Percentiles rank a stretch among this genome's conserved stretches.
Evolutionary conservation across 1,284 basidiomycete species (phyloP).

Genomic region (Peniophora sp.): DNA sequence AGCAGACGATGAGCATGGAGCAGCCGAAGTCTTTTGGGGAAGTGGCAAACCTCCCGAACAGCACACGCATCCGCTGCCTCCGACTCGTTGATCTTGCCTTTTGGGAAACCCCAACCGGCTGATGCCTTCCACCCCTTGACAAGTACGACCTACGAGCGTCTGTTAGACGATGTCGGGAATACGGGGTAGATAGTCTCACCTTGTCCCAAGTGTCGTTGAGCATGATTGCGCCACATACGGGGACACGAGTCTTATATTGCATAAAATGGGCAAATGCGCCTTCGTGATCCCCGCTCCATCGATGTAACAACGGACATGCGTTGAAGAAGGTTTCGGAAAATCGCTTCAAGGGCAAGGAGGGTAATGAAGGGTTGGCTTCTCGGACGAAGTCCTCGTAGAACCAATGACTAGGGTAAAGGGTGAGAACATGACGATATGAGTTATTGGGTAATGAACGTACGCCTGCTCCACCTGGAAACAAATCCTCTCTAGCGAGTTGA

Average conservation of each 20-base stretch:
- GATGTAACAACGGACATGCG: constrained; percentile 72
- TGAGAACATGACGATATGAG: constrained; percentile 3
- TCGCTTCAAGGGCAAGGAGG: constrained; percentile 82
- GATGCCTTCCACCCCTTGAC: constrained; percentile 98
- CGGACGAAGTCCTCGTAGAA: constrained; percentile 99
- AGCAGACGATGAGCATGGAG: not conserved
- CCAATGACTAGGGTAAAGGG: constrained; percentile 71
- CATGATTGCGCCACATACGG: constrained; percentile 98
- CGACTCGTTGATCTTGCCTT: constrained; percentile 97
- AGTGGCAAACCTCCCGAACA: constrained; percentile 69
- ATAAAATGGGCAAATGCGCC: constrained; percentile 79
- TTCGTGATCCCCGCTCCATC: constrained; percentile 76
- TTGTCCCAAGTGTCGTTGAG: constrained; percentile 89
- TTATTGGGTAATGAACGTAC: constrained; percentile 40
- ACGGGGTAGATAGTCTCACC: constrained; percentile 35
- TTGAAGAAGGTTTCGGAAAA: constrained; percentile 93
- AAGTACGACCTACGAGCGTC: constrained; percentile 63
- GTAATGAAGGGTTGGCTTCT: constrained; percentile 82
- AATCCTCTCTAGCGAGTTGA: constrained; percentile 85
- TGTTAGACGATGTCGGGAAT: constrained; percentile 6
- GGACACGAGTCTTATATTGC: constrained; percentile 95
- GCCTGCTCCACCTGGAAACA: constrained; percentile 99
- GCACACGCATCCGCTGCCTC: constrained; percentile 83
- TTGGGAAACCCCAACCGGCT: constrained; percentile 97
- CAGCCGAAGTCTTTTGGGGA: constrained; percentile 4